Percentiles rank a stretch among this genome's conserved stretches.
phyloP scores from a whole-genome alignment of 768 basidiomycete genomes.

The Boletus sp. region DNA sequence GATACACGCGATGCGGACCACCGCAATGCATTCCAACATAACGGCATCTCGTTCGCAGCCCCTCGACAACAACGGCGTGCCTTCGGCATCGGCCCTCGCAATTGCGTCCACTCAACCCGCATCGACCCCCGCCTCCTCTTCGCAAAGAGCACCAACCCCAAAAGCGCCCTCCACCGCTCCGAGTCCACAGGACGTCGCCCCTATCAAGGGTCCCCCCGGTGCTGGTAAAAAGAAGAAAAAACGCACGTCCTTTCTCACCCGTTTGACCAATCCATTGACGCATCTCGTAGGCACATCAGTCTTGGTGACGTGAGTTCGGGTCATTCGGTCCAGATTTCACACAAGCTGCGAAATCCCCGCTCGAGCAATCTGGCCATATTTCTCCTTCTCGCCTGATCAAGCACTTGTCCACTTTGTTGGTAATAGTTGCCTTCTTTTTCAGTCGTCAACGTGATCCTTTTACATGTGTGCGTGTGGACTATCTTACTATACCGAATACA shows the following conservation, averaged over 20 bases:
- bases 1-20: conserved; percentile 76
- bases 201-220: conserved; percentile 47
- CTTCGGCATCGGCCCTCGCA: conserved; percentile 22
- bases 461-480: background rate
- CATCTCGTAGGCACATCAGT: conserved; percentile 25
- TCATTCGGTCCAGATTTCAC: background rate
- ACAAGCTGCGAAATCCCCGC: background rate
- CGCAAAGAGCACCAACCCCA: conserved; percentile 29
- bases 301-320: conserved; percentile 16
- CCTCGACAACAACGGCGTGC: conserved; percentile 25
- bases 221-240: conserved; percentile 75
- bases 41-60: conserved; percentile 43
- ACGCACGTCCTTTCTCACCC: conserved; percentile 42
- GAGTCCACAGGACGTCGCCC: conserved; percentile 43
- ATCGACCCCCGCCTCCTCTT: conserved; percentile 36
- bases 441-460: background rate
- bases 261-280: conserved; percentile 3
- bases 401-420: background rate
- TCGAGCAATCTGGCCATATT: background rate
- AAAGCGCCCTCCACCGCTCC: conserved; percentile 35
- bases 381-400: background rate
- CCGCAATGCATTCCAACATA: conserved; percentile 65
- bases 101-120: conserved; percentile 27
- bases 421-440: background rate
- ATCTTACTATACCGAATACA: conserved; percentile 1